Evolutionary conservation across 2,329 filamentous ascomycete species (phyloP), one percentile per base, ranked within the genome.

Genomic region (Fusarium duplospermum): DNA sequence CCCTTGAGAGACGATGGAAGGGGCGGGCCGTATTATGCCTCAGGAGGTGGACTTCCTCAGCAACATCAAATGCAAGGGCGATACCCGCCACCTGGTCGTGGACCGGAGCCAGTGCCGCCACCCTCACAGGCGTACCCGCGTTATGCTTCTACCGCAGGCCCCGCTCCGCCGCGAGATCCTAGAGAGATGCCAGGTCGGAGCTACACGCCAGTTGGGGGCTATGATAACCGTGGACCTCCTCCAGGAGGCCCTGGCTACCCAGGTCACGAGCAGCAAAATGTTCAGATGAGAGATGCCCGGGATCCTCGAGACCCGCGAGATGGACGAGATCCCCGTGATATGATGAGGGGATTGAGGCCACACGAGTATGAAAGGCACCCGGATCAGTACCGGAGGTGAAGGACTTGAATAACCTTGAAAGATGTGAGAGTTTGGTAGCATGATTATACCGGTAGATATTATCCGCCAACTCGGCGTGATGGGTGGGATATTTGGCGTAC

Each of bases 341-440:
- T 86, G 64, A 81, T 86, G 72, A 82, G 85, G 36, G 84, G 85
- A 29, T 72, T 87, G 35, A 80, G 85, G 60, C 85, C 85, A 16
- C 85, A 85, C 35, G 85, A 87, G 36, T 87, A 86, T 60, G 85
- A 87, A 10, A 82, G 82, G 27, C 84, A 83, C 42, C 81, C 81
- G 4, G 86, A 87, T 68, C 81, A 82, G 52, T 88, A 87, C 70
- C 83, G 85, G 70, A 81, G 86, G 69, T 86, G 81, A 79, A 24
- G 22, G 38, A 31, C 18, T 9, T 33, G 14, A 38, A 14, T 6
- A 18, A 10, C 16, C 2, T n/a, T 27, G 9, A 8, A 54, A 45
- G 20, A 60, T 42, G 62, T 59, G 29, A 57, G 42, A 24, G n/a
- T 35, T 40, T 29, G 7, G 29, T 9, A 20, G 9, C 27, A 61